phyloP scores from a whole-genome alignment of 805 yeast species.

The Cyberlindnera amylophila region DNA sequence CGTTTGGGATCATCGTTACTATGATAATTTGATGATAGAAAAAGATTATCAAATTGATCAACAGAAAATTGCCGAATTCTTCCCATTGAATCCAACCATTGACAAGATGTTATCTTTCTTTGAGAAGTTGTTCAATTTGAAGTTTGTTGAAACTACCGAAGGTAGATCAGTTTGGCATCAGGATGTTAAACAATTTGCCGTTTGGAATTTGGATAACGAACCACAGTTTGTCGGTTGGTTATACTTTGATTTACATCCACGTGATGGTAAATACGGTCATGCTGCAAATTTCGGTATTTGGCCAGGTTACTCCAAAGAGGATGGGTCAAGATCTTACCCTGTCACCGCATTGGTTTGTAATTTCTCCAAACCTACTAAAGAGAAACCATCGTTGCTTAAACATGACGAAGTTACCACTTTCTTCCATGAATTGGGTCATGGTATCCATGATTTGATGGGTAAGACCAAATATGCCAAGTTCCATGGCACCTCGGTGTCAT shows the following conservation, averaged over 20 bases:
- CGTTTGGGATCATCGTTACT: constrained; percentile 74
- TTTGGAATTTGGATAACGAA: constrained; percentile 55
- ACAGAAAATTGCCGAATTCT: constrained; percentile 68
- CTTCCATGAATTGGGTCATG: constrained; percentile 90
- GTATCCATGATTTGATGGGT: constrained; percentile 75
- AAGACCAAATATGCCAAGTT: constrained; percentile 61
- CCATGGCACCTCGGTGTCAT: constrained; percentile 68
- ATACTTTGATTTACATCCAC: constrained; percentile 78
- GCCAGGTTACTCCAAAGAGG: constrained; percentile 51
- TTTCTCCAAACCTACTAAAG: constrained; percentile 68
- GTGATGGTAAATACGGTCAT: constrained; percentile 84
- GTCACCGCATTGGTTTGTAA: constrained; percentile 80
- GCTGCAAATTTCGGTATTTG: constrained; percentile 77
- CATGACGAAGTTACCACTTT: constrained; percentile 79
- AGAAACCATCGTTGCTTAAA: constrained; percentile 69
- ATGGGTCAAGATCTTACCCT: constrained; percentile 54
- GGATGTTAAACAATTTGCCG: constrained; percentile 72
- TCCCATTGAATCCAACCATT: constrained; percentile 69
- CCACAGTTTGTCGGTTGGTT: constrained; percentile 72
- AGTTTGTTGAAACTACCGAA: constrained; percentile 47
- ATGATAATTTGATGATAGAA: constrained; percentile 62
- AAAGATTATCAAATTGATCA: constrained; percentile 69
- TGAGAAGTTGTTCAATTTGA: constrained; percentile 64
- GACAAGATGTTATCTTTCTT: constrained; percentile 66
- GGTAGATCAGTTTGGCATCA: constrained; percentile 64